Evolutionary conservation across 2,329 filamentous ascomycete genomes (phyloP).

Genomic region (Penicillium sp.): DNA sequence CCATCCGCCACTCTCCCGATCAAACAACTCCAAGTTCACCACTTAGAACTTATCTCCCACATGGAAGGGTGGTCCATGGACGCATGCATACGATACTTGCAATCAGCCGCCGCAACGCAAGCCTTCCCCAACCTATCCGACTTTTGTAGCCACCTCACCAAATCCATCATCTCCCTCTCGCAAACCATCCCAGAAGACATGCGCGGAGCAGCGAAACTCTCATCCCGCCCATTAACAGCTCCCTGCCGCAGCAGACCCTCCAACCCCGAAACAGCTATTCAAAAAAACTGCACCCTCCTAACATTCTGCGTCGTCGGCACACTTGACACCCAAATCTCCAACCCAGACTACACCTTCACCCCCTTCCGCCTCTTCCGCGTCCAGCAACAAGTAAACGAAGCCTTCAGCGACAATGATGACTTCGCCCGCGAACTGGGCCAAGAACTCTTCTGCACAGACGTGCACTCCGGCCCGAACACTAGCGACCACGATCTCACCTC

Average conservation of each 20-base stretch:
- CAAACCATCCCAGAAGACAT: conserved; percentile 44
- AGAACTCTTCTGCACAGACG: conserved; percentile 53
- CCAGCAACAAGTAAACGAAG: conserved; percentile 61
- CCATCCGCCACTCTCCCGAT: conserved; percentile 58
- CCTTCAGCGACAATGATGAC: conserved; percentile 54
- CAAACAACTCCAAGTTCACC: conserved; percentile 53
- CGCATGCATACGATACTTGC: conserved; percentile 37
- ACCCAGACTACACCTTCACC: conserved; percentile 56
- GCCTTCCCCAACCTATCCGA: conserved; percentile 26
- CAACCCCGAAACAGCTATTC: conserved; percentile 32
- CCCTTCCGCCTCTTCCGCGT: conserved; percentile 65
- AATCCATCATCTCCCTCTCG: conserved; percentile 38
- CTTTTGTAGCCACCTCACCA: conserved; percentile 49
- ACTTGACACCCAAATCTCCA: conserved; percentile 55
- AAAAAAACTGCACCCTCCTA: conserved; percentile 40
- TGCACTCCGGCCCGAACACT: conserved; percentile 22
- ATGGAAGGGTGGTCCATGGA: conserved; percentile 44
- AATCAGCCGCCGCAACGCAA: conserved; percentile 23
- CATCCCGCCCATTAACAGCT: conserved; percentile 36
- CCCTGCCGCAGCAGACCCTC: conserved; percentile 31
- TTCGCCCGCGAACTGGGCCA: conserved; percentile 62
- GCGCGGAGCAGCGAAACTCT: conserved; percentile 36
- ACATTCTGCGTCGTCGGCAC: conserved; percentile 63
- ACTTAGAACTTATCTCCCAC: conserved; percentile 51
- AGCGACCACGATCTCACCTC: conserved; percentile 25